Conservation (phyloP, 768 basidiomycete species). For the Lactarius trivialis region DNA sequence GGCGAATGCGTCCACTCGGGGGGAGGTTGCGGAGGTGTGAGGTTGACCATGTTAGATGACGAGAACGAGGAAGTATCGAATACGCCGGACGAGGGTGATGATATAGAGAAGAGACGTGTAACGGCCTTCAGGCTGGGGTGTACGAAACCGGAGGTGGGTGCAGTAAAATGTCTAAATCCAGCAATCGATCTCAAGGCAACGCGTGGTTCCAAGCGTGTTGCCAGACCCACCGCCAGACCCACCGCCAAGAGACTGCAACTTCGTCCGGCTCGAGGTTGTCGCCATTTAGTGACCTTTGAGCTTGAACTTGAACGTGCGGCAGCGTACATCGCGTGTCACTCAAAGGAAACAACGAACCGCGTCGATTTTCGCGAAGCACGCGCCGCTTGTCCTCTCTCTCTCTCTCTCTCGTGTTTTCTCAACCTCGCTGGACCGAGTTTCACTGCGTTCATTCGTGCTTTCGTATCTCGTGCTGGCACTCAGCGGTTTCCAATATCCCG, state of each 20-base stretch:
- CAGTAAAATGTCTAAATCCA: slow-evolving; percentile 6
- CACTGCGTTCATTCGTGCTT: slow-evolving; percentile 12
- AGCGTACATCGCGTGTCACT: neutral
- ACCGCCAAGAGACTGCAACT: slow-evolving; percentile 11
- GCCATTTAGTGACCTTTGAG: neutral
- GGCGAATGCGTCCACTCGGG: slow-evolving; percentile 62
- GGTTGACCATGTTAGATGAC: slow-evolving; percentile 34
- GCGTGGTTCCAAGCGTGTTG: slow-evolving; percentile 11
- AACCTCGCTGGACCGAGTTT: slow-evolving; percentile 10
- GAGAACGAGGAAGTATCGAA: slow-evolving; percentile 2
- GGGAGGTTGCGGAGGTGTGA: slow-evolving; percentile 60
- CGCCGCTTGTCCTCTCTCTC: neutral
- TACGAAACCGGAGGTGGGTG: neutral
- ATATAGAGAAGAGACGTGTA: slow-evolving; percentile 6
- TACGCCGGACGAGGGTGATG: slow-evolving; percentile 5
- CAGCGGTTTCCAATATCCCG: neutral
- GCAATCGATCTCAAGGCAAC: slow-evolving; percentile 7
- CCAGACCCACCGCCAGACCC: slow-evolving; percentile 8
- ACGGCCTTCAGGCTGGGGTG: neutral
- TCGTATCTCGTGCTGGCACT: slow-evolving; percentile 19
- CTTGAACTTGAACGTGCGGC: neutral
- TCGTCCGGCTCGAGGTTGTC: slow-evolving; percentile 14
- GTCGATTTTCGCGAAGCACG: neutral
- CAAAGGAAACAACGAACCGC: neutral
- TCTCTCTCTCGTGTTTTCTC: neutral